These are phyloP conservation scores for Colletotrichum theobromicola DNA, from an alignment of 2,329 filamentous ascomycete species.

Conservation along the genomic window DNA sequence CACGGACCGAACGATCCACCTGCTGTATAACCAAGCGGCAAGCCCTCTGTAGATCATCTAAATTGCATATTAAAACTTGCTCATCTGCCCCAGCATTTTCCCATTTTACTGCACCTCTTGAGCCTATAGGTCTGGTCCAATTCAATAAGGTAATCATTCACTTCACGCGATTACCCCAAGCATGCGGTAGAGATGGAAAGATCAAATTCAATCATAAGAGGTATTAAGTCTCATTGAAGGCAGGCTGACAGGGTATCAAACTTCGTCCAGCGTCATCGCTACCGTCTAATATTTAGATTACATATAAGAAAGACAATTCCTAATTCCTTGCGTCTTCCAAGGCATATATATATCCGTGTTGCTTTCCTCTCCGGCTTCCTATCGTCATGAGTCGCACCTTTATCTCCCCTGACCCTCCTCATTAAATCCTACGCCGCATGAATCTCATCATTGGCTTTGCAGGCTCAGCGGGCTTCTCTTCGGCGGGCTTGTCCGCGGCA, in stretches of 20 bases:
- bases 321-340: neutral
- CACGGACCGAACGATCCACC: neutral
- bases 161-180: no score
- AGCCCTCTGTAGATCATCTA: no score
- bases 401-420: neutral
- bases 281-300: constrained; percentile 19
- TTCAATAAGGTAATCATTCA: no score
- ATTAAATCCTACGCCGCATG: neutral
- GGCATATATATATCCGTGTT: neutral
- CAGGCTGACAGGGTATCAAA: constrained; percentile 19
- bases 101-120: no score
- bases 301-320: constrained; percentile 14
- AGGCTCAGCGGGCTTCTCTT: neutral
- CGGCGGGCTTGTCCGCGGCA: neutral
- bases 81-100: no score
- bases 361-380: neutral
- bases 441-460: constrained; percentile 13
- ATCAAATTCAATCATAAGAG: neutral
- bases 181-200: neutral
- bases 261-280: constrained; percentile 15
- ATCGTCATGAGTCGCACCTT: neutral
- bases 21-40: neutral
- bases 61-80: no score
- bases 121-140: no score
- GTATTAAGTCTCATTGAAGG: constrained; percentile 14